Base-by-base conservation (phyloP, 768 basidiomycete genomes). In the Kwoniella pini region DNA sequence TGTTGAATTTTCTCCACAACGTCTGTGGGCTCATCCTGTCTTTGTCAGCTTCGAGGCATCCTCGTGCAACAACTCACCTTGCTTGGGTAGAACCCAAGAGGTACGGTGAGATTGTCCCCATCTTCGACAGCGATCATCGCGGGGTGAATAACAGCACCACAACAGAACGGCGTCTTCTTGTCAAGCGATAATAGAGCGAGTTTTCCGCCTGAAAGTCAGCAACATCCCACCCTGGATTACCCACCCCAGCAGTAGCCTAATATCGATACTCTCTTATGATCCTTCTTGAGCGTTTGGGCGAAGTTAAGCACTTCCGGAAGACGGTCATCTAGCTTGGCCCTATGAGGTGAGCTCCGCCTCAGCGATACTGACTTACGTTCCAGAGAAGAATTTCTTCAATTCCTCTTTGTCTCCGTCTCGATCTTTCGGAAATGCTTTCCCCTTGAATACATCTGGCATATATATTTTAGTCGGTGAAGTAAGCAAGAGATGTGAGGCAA, bases 361-460 rank as follows among this genome's bases (percentile, higher is more conserved):
- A 36, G 13, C 12, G 9, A 38, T 21, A 7, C 26, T 13, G 13
- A 62, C 74, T 69, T 62, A 72, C 74, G 81, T 80, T 21, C 82
- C 81, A 9, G 80, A 83, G 65, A 88, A 87, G 79, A 87, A 88
- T 43, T 80, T 80, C 67, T 85, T 83, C 19, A 86, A 70, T 45
- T 81, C 82, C 11, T 77, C 75, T 71, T 85, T 84, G 46, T 84
- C 81, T 66, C 70, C 70, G 43, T 83, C 82, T 2, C 82, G 82
- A 64, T 81, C 80, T 7, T 85, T 85, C 4, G 86, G 86, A 73
- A 82, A 85, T 53, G 86, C 81, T 38, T 75, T 72, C 27, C 82
- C 75, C 9, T 84, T 82, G 74, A 87, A 86, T 68, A 87, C 85
- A 73, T 87, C 86, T 26, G 86, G 87, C 84, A 87, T 85, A 71